Evolutionary conservation across 2,329 filamentous ascomycete species (phyloP).

Genomic region (Botrytis fragariae): DNA sequence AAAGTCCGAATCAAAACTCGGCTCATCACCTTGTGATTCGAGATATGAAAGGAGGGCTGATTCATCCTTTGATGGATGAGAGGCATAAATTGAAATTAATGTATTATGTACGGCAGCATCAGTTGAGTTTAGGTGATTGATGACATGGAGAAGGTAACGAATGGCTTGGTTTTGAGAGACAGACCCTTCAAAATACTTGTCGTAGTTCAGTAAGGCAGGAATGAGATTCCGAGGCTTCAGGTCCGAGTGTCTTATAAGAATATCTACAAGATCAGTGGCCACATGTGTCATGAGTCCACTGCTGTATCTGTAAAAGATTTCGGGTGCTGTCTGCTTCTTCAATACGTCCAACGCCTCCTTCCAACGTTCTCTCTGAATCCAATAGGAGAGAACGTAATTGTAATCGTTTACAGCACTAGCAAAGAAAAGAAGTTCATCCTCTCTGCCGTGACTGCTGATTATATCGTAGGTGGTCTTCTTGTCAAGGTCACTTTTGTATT

Average conservation of each 20-base stretch:
- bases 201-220: conserved; percentile 90
- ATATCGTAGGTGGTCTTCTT: conserved; percentile 92
- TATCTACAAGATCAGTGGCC: conserved; percentile 84
- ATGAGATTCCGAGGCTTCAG: conserved; percentile 86
- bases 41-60: conserved; percentile 83
- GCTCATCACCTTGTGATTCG: conserved; percentile 82
- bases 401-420: conserved; percentile 87
- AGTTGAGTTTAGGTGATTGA: conserved; percentile 78
- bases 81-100: conserved; percentile 91
- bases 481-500: conserved; percentile 84
- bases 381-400: conserved; percentile 93
- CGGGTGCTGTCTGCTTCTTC: conserved; percentile 87
- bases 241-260: conserved; percentile 86
- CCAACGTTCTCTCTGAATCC: conserved; percentile 96
- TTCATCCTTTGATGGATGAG: conserved; percentile 79
- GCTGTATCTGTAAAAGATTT: conserved; percentile 95
- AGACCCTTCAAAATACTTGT: conserved; percentile 68
- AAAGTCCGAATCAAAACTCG: conserved; percentile 91
- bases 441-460: conserved; percentile 90
- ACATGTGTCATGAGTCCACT: conserved; percentile 93
- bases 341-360: conserved; percentile 79
- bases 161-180: conserved; percentile 83
- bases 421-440: conserved; percentile 89
- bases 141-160: conserved; percentile 88
- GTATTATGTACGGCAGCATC: conserved; percentile 94